These are phyloP conservation scores for Coleophoma cylindrospora DNA, from an alignment of 2,329 filamentous ascomycete species.

Conservation along the genomic window DNA sequence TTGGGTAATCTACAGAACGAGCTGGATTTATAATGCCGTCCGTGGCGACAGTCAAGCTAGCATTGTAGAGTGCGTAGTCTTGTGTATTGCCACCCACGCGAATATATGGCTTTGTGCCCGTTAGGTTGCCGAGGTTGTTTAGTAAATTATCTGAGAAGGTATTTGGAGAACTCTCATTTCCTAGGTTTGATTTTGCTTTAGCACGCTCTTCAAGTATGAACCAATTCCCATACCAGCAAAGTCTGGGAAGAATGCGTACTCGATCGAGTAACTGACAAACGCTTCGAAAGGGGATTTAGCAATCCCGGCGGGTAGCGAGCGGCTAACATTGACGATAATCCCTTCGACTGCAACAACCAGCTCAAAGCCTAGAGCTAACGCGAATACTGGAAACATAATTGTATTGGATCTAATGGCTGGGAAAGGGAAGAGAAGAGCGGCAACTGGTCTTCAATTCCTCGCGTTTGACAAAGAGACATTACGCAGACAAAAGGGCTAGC, in stretches of 20 bases:
- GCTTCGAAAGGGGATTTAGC: conserved; percentile 26
- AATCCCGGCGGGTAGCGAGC: conserved; percentile 9
- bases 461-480: too few relatives aligned
- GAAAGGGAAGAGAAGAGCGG: too few relatives aligned
- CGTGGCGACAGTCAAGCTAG: conserved; percentile 41
- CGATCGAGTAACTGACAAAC: conserved; percentile 48
- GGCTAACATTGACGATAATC: conserved; percentile 3
- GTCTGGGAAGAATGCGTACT: conserved; percentile 47
- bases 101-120: conserved; percentile 53
- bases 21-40: conserved; percentile 46
- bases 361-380: too few relatives aligned
- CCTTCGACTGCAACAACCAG: neutral
- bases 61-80: conserved; percentile 57
- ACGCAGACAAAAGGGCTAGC: too few relatives aligned
- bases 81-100: conserved; percentile 65
- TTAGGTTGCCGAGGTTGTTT: conserved; percentile 47
- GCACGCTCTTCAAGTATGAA: neutral
- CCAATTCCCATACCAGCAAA: conserved; percentile 33
- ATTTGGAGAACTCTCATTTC: conserved; percentile 51
- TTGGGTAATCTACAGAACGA: conserved; percentile 53
- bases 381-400: too few relatives aligned
- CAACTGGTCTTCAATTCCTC: too few relatives aligned
- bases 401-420: too few relatives aligned
- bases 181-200: conserved; percentile 17
- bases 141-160: conserved; percentile 55